Base-by-base conservation (phyloP, 2,329 filamentous ascomycete species). In the Pezicula radicicola region DNA sequence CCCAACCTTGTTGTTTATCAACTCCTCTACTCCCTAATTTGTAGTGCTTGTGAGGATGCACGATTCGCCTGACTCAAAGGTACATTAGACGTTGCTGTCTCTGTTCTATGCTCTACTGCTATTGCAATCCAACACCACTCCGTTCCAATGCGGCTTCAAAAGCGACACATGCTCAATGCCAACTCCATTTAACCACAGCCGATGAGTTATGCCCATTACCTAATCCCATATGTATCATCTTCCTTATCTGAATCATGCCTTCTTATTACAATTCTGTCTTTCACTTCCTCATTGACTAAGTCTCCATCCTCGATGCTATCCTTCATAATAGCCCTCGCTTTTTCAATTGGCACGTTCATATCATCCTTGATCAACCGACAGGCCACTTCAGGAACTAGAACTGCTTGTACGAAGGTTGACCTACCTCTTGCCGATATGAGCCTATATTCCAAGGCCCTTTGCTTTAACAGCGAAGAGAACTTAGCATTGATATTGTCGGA, bases 381-480 rank as follows among this genome's bases (percentile, higher is more conserved):
- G 1, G 76, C 75, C 42, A 83, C 61, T 62, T 96, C 91, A 0
- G 89, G 88, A 21, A 95, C 88, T 55, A 96, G 71, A 1, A 93
- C 89, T 1, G 78, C 76, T 68, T 91, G 87, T 2, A 91, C 82
- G 61, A 87, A 93, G 21, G 78, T 79, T 4, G 82, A 81, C 35
- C 85, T 78, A 1, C 88, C 87, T 30, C 86, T 76, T 1, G 80
- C 80, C 13, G 85, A 80, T 53, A 92, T 80, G 16, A 90, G 73
- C 15, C 75, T 72, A 64, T 93, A 88, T 48, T 78, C 74, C 15
- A 84, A 73, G 2, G 86, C 82, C 50, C 81, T 76, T 57, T 79
- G 75, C 52, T 86, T 83, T 28, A 93, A 69, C 55, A 80, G 68
- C 8, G 75, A 66, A 13, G 79, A 81, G 65, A 89, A 85, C 44